These are phyloP conservation scores for Globisporangium radiosum DNA, from an alignment of 352 stramenopile genomes.

Conservation along the genomic window DNA sequence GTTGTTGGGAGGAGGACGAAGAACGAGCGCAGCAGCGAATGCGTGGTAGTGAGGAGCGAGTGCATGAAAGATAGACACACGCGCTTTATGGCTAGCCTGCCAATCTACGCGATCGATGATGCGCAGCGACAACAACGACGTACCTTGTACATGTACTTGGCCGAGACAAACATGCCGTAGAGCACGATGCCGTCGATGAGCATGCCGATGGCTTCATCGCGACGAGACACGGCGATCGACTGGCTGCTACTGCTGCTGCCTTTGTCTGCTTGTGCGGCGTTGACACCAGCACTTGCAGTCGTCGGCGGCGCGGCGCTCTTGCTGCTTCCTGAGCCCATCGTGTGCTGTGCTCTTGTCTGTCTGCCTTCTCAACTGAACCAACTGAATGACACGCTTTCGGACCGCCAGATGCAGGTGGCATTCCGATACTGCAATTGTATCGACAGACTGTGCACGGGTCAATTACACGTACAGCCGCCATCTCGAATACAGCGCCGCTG, in stretches of 20 bases:
- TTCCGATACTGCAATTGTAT: too few relatives aligned
- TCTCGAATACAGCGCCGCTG: too few relatives aligned
- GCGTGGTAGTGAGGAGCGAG: not conserved
- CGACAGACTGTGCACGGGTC: too few relatives aligned
- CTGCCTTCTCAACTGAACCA: not conserved
- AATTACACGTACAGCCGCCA: too few relatives aligned
- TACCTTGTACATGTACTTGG: conserved; percentile 83
- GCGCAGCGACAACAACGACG: not conserved
- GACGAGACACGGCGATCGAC: conserved; percentile 15
- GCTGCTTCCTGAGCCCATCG: conserved; percentile 52
- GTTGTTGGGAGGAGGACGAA: not conserved
- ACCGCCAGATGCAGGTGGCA: too few relatives aligned
- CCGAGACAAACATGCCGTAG: conserved; percentile 76
- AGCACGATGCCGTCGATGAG: conserved; percentile 75
- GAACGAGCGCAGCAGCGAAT: not conserved
- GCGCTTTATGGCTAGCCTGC: too few relatives aligned
- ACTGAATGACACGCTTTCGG: not conserved
- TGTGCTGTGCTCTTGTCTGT: too few relatives aligned
- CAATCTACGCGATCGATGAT: too few relatives aligned
- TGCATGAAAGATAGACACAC: not conserved
- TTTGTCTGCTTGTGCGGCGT: conserved; percentile 1
- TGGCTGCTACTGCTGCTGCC: conserved; percentile 20
- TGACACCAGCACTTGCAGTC: not conserved
- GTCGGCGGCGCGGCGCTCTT: conserved; percentile 30
- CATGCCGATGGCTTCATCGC: conserved; percentile 63